Base-by-base conservation (phyloP, 495 filamentous ascomycete genomes). In the Aspergillus bertholletiae region DNA sequence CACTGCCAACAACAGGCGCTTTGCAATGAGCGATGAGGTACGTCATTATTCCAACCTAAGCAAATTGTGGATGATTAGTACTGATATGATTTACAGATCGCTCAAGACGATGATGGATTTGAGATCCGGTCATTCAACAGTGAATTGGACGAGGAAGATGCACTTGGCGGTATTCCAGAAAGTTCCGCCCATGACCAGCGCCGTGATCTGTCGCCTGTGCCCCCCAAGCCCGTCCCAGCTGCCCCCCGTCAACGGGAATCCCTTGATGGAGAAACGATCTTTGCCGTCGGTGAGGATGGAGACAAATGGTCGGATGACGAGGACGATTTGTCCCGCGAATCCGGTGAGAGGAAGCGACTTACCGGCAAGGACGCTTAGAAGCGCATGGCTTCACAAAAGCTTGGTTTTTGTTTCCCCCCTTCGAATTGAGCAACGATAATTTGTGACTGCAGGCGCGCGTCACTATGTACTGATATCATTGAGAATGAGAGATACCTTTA, bases 11-110 rank as follows among this genome's bases (percentile, higher is more conserved):
- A 99, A 99, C 74, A 80, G 93, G 61, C 83, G 94, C 54, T 99
- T 99, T 65, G 94, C 94, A 28, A 99, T 99, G 94, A 93, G 88
- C 73, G 94, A 99, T 62, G 94, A 98, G 84, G 84, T 85, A 77
- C 62, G 74, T 24, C 44, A 21, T 9, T 7, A 22, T 22, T 1
- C 30, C 39, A 30, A 7, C 9, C 3, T 3, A 20, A 20, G 20
- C 13, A 39, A 17, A 40, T 18, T 22, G 0, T 15, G 5, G 13
- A 15, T 22, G 13, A 24, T 32, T 21, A 9, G 37, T 67, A 30
- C 70, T 78, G 26, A 78, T 61, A 27, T 37, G 30, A 23, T 8
- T 47, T 58, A 30, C 48, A 88, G 84, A 85, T 99, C 64, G 94
- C 95, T 7, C 94, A 97, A 82, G 92, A 99, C 69, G 94, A 99